Conservation (phyloP, 2,329 filamentous ascomycete species). For the Magnaporthiopsis rhizophila region DNA sequence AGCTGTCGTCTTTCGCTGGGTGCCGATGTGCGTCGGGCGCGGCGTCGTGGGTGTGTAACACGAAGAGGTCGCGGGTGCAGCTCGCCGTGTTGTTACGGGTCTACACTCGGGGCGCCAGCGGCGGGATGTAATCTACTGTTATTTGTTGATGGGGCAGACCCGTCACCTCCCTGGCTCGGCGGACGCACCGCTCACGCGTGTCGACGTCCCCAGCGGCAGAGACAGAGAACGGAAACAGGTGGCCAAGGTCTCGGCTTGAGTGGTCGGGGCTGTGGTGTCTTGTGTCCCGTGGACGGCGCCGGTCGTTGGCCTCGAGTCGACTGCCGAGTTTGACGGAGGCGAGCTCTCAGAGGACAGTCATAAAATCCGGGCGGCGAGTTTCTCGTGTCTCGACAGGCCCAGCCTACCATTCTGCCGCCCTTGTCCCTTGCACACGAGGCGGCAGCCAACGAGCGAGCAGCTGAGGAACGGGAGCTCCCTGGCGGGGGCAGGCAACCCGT, state of each 20-base stretch:
- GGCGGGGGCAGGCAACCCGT: background rate
- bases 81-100: background rate
- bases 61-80: background rate
- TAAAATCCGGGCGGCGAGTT: background rate
- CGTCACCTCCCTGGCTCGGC: background rate
- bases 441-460: background rate
- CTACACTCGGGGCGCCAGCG: background rate
- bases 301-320: background rate
- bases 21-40: background rate
- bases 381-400: background rate
- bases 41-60: background rate
- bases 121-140: background rate
- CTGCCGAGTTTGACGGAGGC: background rate
- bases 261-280: background rate
- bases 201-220: background rate
- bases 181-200: too few species aligned
- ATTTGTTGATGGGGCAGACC: background rate
- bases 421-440: background rate
- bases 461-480: background rate
- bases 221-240: background rate
- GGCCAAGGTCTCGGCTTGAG: background rate
- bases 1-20: background rate
- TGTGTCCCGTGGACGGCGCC: background rate
- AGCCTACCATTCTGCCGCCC: background rate
- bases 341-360: background rate